phyloP scores from a whole-genome alignment of 2,329 filamentous ascomycete species.

The Pyrenochaeta sp. region DNA sequence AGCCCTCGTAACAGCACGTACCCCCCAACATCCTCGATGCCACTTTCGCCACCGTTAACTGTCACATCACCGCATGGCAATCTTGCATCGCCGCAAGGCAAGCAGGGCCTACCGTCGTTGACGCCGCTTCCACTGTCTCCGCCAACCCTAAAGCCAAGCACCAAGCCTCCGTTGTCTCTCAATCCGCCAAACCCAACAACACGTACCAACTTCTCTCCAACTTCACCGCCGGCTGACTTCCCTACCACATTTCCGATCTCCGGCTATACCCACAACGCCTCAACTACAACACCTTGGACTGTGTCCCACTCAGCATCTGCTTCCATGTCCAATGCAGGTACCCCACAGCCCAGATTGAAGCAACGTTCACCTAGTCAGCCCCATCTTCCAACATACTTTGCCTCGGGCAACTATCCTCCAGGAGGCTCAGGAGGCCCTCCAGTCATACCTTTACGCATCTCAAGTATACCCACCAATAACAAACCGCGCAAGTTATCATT shows the following conservation, averaged over 20 bases:
- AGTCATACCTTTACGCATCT: slow-evolving; percentile 45
- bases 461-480: slow-evolving; percentile 43
- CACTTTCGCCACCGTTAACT: slow-evolving; percentile 35
- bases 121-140: slow-evolving; percentile 46
- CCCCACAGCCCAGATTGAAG: slow-evolving; percentile 16
- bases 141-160: slow-evolving; percentile 44
- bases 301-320: slow-evolving; percentile 33
- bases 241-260: slow-evolving; percentile 19
- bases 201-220: slow-evolving; percentile 40
- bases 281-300: neutral
- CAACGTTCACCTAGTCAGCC: slow-evolving; percentile 31
- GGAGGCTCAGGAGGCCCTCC: slow-evolving; percentile 24
- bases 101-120: slow-evolving; percentile 32
- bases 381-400: slow-evolving; percentile 26
- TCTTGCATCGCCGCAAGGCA: slow-evolving; percentile 16
- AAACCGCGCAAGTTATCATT: slow-evolving; percentile 45
- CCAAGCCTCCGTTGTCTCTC: slow-evolving; percentile 41
- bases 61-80: slow-evolving; percentile 23
- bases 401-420: slow-evolving; percentile 13
- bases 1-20: slow-evolving; percentile 20
- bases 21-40: slow-evolving; percentile 31
- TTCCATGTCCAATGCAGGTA: slow-evolving; percentile 19
- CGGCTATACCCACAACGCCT: slow-evolving; percentile 19
- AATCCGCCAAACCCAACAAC: slow-evolving; percentile 44
- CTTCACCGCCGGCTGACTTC: slow-evolving; percentile 20